Base-by-base conservation (phyloP, 2,329 filamentous ascomycete genomes). In the Fusarium vanettenii region DNA sequence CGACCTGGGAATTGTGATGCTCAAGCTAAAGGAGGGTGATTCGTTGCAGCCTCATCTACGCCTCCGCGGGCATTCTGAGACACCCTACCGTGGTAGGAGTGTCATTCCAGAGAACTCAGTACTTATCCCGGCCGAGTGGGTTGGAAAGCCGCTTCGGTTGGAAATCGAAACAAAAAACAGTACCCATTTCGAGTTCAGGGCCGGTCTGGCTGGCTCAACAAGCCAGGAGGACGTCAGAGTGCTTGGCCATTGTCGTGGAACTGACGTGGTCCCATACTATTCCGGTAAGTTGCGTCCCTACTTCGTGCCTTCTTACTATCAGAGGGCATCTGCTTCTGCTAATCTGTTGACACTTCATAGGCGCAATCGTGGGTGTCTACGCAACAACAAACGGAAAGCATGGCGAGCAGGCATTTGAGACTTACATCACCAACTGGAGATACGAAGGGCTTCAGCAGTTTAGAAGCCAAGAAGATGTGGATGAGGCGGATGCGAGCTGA, bases 321-420 rank as follows among this genome's bases (percentile, higher is more conserved):
- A 3, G 20, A 16, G 25, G 20, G 48, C 6, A 27, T 20, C 10
- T 20, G 4, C 2, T 13, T 52, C 11, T 29, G 6, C 0, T 13
- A 4, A n/a, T 8, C n/a, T n/a, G 2, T 18, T 69, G 20, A 66
- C 45, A 35, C 48, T 2, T 11, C 2, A 2, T 16, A 84, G 88
- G 88, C 1, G 84, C 85, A 1, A 79, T 90, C 13, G 65, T 90
- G 0, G 88, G 88, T 0, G 82, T 86, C 0, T 90, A 89, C 76
- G 85, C 85, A 43, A 90, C 88, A 6, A 87, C 81, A 22, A 90
- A 90, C 72, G 88, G 87, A 0, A 83, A 83, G 4, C 78, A 82
- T n/a, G 85, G 83, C 1, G 82, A 76, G 5, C 83, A 84, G 33
- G 81, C 84, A n/a, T 72, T 70, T 41, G 55, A 70, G 8, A 86